Base-by-base conservation (phyloP, 768 basidiomycete genomes). In the Cystofilobasidium bisporidii region DNA sequence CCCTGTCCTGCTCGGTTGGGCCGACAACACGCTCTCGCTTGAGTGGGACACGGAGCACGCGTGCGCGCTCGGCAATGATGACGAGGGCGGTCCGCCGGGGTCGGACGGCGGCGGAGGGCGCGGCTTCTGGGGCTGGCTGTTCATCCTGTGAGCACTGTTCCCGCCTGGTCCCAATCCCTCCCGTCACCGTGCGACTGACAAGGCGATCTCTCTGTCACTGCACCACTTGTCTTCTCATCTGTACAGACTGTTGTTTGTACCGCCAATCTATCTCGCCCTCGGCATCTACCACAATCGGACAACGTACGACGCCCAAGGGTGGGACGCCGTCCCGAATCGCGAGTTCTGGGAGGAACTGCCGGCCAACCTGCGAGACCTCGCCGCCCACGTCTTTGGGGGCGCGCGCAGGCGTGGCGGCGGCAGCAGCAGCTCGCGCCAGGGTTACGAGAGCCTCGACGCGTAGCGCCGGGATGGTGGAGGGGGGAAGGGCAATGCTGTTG, bases 271-370 rank as follows among this genome's bases (percentile, higher is more conserved):
- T 28, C 60, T 68, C 40, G 67, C 53, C 11, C 61, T 67, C 74
- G 77, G 77, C n/a, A 76, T 76, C 62, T 75, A 74, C 59, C 76
- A 78, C 71, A 78, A 78, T 48, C 76, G 75, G 55, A 74, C 77
- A 50, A 77, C 76, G 50, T 78, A 78, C 70, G 76, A 74, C 63
- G 76, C 77, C 1, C 72, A 68, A 61, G 77, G 77, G 0, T 74
- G 75, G 73, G 77, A 78, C 62, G 72, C 76, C 14, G 61, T 78
- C 24, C 77, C 77, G 1, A 76, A 78, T 22, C 65, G 65, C 32
- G 58, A 60, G 65, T 66, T 66, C 48, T 66, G 65, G 65, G 32
- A 43, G 10, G 65, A 66, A 18, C 40, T 66, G 33, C 65, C 65
- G 22, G 33, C 32, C 33, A 45, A 60, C 58, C 41, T 66, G 4